Conservation (phyloP, 257 asterid genomes). For the Solanum chilense region DNA sequence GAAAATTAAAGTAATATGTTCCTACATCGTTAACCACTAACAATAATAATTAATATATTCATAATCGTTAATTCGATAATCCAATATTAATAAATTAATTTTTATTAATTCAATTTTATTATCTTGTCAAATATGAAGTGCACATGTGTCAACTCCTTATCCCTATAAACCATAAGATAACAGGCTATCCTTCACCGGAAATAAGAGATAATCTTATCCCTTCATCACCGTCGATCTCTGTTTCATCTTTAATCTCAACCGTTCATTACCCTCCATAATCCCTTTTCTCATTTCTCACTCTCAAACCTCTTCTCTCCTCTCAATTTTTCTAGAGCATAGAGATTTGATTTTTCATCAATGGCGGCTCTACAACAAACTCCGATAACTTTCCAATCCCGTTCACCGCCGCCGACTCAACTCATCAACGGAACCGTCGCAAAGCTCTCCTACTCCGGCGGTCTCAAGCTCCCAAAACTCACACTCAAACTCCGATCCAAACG, state of each 20-base stretch:
- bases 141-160: constrained; percentile 33
- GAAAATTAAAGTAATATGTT: too few relatives aligned
- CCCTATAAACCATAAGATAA: constrained; percentile 25
- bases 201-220: constrained; percentile 18
- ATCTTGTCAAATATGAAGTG: background rate
- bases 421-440: constrained; percentile 13
- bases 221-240: constrained; percentile 19
- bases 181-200: constrained; percentile 21
- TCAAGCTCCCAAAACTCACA: constrained; percentile 40
- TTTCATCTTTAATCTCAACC: constrained; percentile 13
- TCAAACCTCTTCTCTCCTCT: background rate
- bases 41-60: background rate
- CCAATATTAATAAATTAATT: too few relatives aligned
- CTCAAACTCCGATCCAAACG: constrained; percentile 12
- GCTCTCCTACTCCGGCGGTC: constrained; percentile 33
- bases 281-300: background rate
- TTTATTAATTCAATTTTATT: too few relatives aligned
- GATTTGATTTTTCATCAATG: constrained; percentile 14
- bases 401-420: constrained; percentile 31
- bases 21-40: too few relatives aligned
- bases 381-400: constrained; percentile 30
- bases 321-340: background rate
- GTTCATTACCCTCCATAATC: constrained; percentile 17
- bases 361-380: constrained; percentile 60
- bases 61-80: too few relatives aligned